Evolutionary conservation across 2,329 filamentous ascomycete species (phyloP).

Genomic region (Periconia macrospinosa): DNA sequence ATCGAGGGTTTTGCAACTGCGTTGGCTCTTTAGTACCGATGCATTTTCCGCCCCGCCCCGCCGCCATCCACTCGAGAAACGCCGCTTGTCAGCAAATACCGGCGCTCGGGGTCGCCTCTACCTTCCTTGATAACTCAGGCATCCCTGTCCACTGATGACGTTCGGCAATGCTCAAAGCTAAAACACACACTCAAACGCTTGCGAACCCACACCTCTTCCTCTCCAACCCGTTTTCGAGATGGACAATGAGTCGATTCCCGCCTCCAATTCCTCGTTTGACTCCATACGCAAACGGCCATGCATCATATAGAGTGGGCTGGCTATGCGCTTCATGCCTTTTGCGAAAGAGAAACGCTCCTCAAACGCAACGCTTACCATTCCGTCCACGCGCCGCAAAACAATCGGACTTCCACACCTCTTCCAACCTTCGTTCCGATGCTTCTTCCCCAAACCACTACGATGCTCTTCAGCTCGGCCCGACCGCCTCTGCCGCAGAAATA

Average conservation of each 20-base stretch:
- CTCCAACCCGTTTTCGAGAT: background rate
- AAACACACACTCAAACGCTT: slow-evolving; percentile 10
- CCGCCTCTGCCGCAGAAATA: slow-evolving; percentile 74
- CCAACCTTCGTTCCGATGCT: slow-evolving; percentile 40
- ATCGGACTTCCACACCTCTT: slow-evolving; percentile 50
- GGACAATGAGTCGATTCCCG: slow-evolving; percentile 8
- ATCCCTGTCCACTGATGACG: slow-evolving; percentile 25
- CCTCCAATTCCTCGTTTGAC: slow-evolving; percentile 14
- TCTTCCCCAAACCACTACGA: slow-evolving; percentile 73
- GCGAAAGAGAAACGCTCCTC: slow-evolving; percentile 8
- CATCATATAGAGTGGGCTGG: slow-evolving; percentile 11
- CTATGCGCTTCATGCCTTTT: slow-evolving; percentile 21
- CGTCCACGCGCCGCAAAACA: slow-evolving; percentile 8
- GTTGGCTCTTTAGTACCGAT: background rate
- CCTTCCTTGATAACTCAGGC: slow-evolving; percentile 9
- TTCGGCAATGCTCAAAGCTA: slow-evolving; percentile 11
- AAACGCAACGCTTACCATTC: slow-evolving; percentile 9
- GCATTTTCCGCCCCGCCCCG: slow-evolving; percentile 8
- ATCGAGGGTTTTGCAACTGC: background rate
- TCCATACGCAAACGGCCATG: slow-evolving; percentile 3
- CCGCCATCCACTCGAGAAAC: background rate
- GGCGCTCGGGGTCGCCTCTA: slow-evolving; percentile 13
- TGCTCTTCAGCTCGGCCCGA: slow-evolving; percentile 69
- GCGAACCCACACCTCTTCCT: background rate
- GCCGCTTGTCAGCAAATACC: background rate